phyloP scores from a whole-genome alignment of 139 green algal species.

The Coelastrella sp. region DNA sequence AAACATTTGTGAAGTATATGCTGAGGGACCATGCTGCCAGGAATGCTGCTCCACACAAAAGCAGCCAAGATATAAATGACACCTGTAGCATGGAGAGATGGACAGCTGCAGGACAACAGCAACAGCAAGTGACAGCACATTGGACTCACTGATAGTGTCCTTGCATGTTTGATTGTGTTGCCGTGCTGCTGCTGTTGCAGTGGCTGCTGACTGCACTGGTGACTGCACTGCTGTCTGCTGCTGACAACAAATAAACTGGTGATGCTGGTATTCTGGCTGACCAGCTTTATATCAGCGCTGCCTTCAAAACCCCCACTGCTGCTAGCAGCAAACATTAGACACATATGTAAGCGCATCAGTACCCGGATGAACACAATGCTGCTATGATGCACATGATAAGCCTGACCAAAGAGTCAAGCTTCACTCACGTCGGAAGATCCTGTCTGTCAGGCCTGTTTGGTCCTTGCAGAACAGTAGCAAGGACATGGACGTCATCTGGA shows the following conservation, averaged over 20 bases:
- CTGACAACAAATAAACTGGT: too few species aligned
- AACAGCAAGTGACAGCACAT: not conserved
- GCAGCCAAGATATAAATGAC: slow-evolving; percentile 46
- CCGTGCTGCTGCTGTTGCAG: too few species aligned
- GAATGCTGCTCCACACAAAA: slow-evolving; percentile 69
- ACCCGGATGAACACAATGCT: not conserved
- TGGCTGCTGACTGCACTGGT: too few species aligned
- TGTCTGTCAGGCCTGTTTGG: slow-evolving; percentile 43
- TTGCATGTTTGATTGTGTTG: too few species aligned
- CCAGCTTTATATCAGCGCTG: too few species aligned
- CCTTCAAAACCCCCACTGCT: too few species aligned
- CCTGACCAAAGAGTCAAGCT: not conserved
- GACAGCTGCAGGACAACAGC: not conserved
- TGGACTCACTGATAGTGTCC: not conserved
- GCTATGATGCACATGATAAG: not conserved
- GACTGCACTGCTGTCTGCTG: too few species aligned
- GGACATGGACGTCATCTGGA: slow-evolving; percentile 80
- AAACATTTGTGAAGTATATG: slow-evolving; percentile 82
- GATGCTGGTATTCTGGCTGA: too few species aligned
- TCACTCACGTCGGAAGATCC: slow-evolving; percentile 17
- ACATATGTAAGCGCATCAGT: not conserved
- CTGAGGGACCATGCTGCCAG: slow-evolving; percentile 75
- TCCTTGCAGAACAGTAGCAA: slow-evolving; percentile 75
- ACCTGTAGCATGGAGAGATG: not conserved
- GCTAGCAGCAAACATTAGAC: too few species aligned